These are phyloP conservation scores for Dimocarpus longan DNA, from an alignment of 345 rosid species.

Conservation along the genomic window DNA sequence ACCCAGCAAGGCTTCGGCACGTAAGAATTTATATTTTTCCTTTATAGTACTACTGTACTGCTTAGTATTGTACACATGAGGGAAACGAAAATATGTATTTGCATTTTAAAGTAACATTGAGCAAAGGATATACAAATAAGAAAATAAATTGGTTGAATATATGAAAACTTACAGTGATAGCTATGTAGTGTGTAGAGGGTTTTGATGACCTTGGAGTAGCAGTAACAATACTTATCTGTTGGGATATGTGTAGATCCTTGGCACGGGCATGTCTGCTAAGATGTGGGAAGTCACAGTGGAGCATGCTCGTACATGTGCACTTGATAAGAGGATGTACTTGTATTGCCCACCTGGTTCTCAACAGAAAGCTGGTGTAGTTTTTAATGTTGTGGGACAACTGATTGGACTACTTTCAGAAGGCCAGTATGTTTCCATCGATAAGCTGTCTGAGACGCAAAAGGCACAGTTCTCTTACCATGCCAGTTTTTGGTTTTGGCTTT, in stretches of 20 bases:
- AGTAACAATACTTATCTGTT: constrained; percentile 11
- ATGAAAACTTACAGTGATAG: background rate
- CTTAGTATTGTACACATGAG: background rate
- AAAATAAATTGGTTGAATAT: constrained; percentile 5
- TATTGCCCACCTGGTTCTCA: constrained; percentile 60
- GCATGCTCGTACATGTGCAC: constrained; percentile 80
- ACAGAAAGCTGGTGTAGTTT: constrained; percentile 80
- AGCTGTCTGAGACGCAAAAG: constrained; percentile 83
- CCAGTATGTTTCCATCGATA: constrained; percentile 64
- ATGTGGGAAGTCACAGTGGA: constrained; percentile 97
- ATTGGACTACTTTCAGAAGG: constrained; percentile 71
- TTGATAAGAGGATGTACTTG: constrained; percentile 66
- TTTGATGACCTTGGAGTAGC: background rate
- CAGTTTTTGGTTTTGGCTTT: background rate
- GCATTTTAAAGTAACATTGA: constrained; percentile 2
- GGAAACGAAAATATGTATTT: background rate
- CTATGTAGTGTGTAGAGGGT: constrained; percentile 6
- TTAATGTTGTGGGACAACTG: constrained; percentile 90
- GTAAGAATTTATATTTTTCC: constrained; percentile 40
- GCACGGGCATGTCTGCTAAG: constrained; percentile 98
- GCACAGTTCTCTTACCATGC: constrained; percentile 39
- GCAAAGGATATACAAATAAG: background rate
- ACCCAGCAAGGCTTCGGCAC: constrained; percentile 76
- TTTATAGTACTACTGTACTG: background rate
- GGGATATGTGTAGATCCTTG: constrained; percentile 67